Percentiles rank a stretch among this genome's conserved stretches.
Evolutionary conservation across 2,329 filamentous ascomycete species (phyloP).

Genomic region (Zymoseptoria crescenta): DNA sequence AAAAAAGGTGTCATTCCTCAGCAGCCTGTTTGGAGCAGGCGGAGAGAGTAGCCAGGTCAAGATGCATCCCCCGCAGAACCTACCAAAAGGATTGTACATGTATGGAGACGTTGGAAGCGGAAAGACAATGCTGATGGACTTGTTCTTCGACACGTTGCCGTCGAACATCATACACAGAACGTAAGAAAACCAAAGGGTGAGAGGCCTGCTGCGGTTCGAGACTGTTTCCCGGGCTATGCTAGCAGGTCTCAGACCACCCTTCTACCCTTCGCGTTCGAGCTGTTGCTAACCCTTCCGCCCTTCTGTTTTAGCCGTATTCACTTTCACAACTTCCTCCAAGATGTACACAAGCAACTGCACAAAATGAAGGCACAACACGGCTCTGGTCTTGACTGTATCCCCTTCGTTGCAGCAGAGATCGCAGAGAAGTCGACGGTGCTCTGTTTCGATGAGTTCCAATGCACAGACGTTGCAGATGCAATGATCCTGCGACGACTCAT

Average conservation of each 20-base stretch:
- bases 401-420: constrained; percentile 49
- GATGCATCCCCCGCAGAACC: constrained; percentile 48
- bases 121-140: constrained; percentile 68
- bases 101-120: constrained; percentile 73
- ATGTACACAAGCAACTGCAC: constrained; percentile 72
- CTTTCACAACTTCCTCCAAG: constrained; percentile 76
- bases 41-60: constrained; percentile 10
- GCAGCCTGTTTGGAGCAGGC: constrained; percentile 52
- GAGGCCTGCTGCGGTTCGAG: too few relatives aligned
- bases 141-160: constrained; percentile 64
- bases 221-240: too few relatives aligned
- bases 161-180: constrained; percentile 1
- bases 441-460: constrained; percentile 73
- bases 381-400: constrained; percentile 37
- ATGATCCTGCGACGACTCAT: constrained; percentile 70
- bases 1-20: constrained; percentile 45
- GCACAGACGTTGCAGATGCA: constrained; percentile 67
- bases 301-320: constrained; percentile 51
- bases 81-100: constrained; percentile 53
- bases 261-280: too few relatives aligned
- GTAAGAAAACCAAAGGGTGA: too few relatives aligned
- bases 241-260: too few relatives aligned
- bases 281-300: constrained; percentile 9
- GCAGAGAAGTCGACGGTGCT: constrained; percentile 56
- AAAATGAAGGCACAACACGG: constrained; percentile 47